Conservation (phyloP, 331 rosid species). For the Rosa hybrid region DNA sequence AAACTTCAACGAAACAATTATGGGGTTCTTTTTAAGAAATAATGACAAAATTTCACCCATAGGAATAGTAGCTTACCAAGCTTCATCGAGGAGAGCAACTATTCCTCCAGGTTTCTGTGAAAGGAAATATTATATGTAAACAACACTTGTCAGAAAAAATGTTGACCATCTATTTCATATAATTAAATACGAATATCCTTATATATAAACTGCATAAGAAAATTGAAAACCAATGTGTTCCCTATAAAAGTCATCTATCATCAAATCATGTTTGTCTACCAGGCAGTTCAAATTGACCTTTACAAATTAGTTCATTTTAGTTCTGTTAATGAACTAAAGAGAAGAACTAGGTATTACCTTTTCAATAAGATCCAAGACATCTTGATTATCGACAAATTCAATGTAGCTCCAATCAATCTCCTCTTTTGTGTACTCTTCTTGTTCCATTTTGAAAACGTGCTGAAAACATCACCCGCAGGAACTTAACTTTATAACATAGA, state of each 20-base stretch:
- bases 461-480: slow-evolving; percentile 46
- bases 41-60: slow-evolving; percentile 1
- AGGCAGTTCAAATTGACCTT: neutral
- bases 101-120: slow-evolving; percentile 99
- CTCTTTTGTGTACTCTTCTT: slow-evolving; percentile 99
- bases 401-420: slow-evolving; percentile 97
- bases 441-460: slow-evolving; percentile 99
- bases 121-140: slow-evolving; percentile 23
- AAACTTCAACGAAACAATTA: slow-evolving; percentile 20
- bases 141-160: slow-evolving; percentile 12
- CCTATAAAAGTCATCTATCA: neutral
- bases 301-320: slow-evolving; percentile 19
- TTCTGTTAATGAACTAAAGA: slow-evolving; percentile 17
- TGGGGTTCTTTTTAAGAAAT: slow-evolving; percentile 15
- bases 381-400: slow-evolving; percentile 97
- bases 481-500: slow-evolving; percentile 12
- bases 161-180: neutral
- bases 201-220: neutral
- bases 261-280: neutral
- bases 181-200: neutral
- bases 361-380: slow-evolving; percentile 97
- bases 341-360: slow-evolving; percentile 51
- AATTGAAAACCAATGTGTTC: neutral
- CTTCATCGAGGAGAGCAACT: slow-evolving; percentile 97
- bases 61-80: slow-evolving; percentile 66